Base-by-base conservation (phyloP, 179 eudicot genomes). In the Spergularia azorica region DNA sequence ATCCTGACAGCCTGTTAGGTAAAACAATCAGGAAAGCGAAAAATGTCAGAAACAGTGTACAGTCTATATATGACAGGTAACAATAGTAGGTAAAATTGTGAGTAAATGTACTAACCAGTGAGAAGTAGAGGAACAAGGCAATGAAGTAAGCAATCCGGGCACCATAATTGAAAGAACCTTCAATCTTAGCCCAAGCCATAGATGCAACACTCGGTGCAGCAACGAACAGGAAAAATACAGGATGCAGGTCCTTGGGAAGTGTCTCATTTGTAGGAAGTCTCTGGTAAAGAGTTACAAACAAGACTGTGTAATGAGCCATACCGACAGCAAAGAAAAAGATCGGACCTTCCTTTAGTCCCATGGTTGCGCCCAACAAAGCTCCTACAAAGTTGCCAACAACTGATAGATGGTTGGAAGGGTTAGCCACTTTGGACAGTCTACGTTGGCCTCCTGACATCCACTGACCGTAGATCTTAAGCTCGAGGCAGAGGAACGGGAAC, bases 401-500 rank as follows among this genome's bases (percentile, higher is more conserved):
- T 5, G 97, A 84, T 1, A 94, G 78, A 74, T 94, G 98, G 79
- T 92, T 94, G 14, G 92, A 87, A 38, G 98, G 98, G 76, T 92
- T 94, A 15, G 98, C 98, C 70, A 94, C 98, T 76, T 90, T 94
- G 1, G 98, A 94, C 6, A 94, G 89, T 71, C 98, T 77, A 39
- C 98, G 83, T 66, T 90, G 90, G 36, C 98, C 97, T 14, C 98
- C 98, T 0, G 97, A 94, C 96, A 92, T 92, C 98, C 98, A 94
- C 77, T 94, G 97, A 18, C 98, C 98, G 36, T 92, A 94, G 18
- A 94, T 89, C 84, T 94, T 94, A 17, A 94, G 84, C 83, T 94
- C 98, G 13, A 94, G 89, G 59, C 79, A 81, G 9, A 92, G 83
- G 32, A 94, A 82, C 6, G 97, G 98, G 32, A 89, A 39, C 98